phyloP scores from a whole-genome alignment of 371 early-diverging fungal genomes.

The Sporodiniella umbellata region DNA sequence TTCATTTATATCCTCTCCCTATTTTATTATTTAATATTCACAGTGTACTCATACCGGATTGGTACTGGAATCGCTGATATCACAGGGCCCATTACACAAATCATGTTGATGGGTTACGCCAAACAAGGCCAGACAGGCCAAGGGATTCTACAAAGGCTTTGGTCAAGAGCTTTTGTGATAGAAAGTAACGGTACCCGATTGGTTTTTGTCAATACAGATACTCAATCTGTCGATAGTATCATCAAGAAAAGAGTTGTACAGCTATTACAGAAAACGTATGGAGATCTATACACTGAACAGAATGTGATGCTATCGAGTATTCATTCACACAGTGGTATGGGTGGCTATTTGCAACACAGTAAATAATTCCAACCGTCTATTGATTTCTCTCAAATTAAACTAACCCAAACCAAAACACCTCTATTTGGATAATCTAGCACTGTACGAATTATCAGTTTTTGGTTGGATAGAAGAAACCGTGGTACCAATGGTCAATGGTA shows the following conservation, averaged over 20 bases:
- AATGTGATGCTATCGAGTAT: constrained; percentile 67
- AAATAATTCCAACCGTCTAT: constrained; percentile 3
- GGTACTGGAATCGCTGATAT: constrained; percentile 47
- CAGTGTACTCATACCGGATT: constrained; percentile 13
- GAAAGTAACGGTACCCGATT: constrained; percentile 27
- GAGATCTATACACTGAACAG: constrained; percentile 27
- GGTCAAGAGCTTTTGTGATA: constrained; percentile 54
- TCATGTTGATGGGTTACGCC: constrained; percentile 60
- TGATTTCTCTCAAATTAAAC: not conserved
- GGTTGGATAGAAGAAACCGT: constrained; percentile 49
- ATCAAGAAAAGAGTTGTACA: constrained; percentile 36
- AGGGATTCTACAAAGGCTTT: constrained; percentile 54
- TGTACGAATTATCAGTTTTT: constrained; percentile 32
- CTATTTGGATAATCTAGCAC: constrained; percentile 7
- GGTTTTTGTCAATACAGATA: constrained; percentile 57
- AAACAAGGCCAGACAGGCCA: constrained; percentile 43
- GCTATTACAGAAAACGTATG: constrained; percentile 20
- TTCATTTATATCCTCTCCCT: not conserved
- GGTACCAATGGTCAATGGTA: constrained; percentile 52
- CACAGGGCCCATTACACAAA: constrained; percentile 42
- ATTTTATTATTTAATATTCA: no score
- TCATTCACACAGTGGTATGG: constrained; percentile 60
- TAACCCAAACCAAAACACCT: no score
- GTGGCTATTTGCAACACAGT: constrained; percentile 47
- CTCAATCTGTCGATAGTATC: constrained; percentile 38